These are phyloP conservation scores for Carex scoparia DNA, from an alignment of 176 grass and related monocot species.

Conservation along the genomic window DNA sequence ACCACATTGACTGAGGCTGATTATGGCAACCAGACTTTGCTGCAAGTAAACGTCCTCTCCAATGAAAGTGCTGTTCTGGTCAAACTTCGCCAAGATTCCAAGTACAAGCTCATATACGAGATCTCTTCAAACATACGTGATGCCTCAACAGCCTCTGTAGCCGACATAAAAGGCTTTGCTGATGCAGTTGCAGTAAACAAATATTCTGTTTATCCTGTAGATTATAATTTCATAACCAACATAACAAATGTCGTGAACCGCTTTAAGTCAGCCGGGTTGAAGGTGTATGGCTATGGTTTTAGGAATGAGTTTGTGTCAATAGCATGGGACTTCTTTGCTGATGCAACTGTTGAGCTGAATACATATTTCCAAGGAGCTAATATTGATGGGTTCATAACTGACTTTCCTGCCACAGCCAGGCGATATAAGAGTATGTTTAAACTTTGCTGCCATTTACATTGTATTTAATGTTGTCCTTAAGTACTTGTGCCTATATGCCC, in stretches of 20 bases:
- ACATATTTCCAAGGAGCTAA: slow-evolving; percentile 34
- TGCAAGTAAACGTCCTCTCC: slow-evolving; percentile 60
- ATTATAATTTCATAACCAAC: slow-evolving; percentile 11
- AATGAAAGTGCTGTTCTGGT: slow-evolving; percentile 63
- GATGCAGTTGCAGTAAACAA: slow-evolving; percentile 48
- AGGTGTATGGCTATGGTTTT: slow-evolving; percentile 54
- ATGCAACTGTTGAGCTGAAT: slow-evolving; percentile 75
- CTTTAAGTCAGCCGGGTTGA: slow-evolving; percentile 44
- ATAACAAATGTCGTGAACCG: slow-evolving; percentile 28
- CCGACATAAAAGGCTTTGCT: slow-evolving; percentile 57
- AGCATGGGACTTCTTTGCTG: slow-evolving; percentile 58
- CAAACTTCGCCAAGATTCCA: slow-evolving; percentile 51
- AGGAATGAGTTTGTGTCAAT: slow-evolving; percentile 57
- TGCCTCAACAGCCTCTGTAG: slow-evolving; percentile 36
- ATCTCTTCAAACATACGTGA: slow-evolving; percentile 31
- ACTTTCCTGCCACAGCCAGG: slow-evolving; percentile 64
- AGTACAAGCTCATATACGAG: slow-evolving; percentile 59
- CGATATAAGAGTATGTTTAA: slow-evolving; percentile 68
- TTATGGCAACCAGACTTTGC: slow-evolving; percentile 39
- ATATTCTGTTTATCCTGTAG: slow-evolving; percentile 33
- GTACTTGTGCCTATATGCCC: neutral
- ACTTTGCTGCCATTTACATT: slow-evolving; percentile 1
- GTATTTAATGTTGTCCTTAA: neutral
- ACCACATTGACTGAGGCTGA: slow-evolving; percentile 49
- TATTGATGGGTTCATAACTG: slow-evolving; percentile 66